Percentiles rank a stretch among this genome's conserved stretches.
These are phyloP conservation scores for Cyclotella sp. DNA, from an alignment of 108 stramenopile species.

Conservation along the genomic window DNA sequence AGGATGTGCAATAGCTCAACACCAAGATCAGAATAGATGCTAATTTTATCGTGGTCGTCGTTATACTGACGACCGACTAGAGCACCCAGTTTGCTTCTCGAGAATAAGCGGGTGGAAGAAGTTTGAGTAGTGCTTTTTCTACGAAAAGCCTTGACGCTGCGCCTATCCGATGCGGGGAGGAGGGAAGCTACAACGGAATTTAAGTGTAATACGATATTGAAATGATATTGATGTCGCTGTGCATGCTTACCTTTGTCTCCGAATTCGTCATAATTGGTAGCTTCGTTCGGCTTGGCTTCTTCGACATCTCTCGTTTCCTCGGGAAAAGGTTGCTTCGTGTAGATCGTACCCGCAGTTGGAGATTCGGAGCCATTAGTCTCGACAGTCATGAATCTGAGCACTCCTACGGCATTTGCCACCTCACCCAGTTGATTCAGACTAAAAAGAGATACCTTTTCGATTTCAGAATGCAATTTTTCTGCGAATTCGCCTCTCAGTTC, in stretches of 20 bases:
- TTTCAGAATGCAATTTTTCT: slow-evolving; percentile 73
- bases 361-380: slow-evolving; percentile 39
- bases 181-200: slow-evolving; percentile 1
- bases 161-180: slow-evolving; percentile 24
- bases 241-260: slow-evolving; percentile 23
- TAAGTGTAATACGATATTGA: not conserved
- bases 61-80: slow-evolving; percentile 33
- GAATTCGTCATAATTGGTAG: slow-evolving; percentile 24
- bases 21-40: slow-evolving; percentile 74
- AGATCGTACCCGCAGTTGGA: not conserved
- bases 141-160: slow-evolving; percentile 9
- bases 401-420: slow-evolving; percentile 82
- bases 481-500: slow-evolving; percentile 71
- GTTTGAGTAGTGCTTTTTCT: slow-evolving; percentile 11
- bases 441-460: slow-evolving; percentile 84
- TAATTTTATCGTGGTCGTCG: slow-evolving; percentile 64
- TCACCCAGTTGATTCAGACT: slow-evolving; percentile 72
- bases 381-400: slow-evolving; percentile 58
- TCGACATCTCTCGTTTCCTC: slow-evolving; percentile 10
- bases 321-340: not conserved
- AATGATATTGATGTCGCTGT: not conserved
- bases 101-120: slow-evolving; percentile 28
- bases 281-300: not conserved
- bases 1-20: slow-evolving; percentile 85
- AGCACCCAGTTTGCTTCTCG: slow-evolving; percentile 22